Percentiles rank a stretch among this genome's conserved stretches.
Conservation (phyloP, 768 basidiomycete species). For the Phlegmacium glaucopus region DNA sequence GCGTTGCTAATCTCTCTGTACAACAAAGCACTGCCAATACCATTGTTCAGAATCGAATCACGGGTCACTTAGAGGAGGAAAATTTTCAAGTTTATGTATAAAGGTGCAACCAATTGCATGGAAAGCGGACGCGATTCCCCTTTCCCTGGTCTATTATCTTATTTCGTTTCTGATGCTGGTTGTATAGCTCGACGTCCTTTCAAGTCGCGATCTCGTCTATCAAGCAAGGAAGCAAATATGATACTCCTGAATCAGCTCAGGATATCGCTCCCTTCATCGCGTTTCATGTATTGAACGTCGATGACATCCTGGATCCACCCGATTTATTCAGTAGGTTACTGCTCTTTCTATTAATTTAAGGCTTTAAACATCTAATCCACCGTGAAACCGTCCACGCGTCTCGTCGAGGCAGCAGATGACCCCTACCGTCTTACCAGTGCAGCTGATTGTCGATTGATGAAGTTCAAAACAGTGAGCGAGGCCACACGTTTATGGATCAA, state of each 20-base stretch:
- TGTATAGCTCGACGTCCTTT: constrained; percentile 72
- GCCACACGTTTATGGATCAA: constrained; percentile 97
- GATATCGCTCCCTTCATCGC: constrained; percentile 88
- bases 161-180: neutral
- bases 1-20: neutral
- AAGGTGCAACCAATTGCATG: constrained; percentile 86
- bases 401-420: constrained; percentile 67
- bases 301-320: constrained; percentile 82
- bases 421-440: constrained; percentile 77
- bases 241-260: constrained; percentile 75
- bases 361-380: constrained; percentile 4
- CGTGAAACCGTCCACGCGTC: constrained; percentile 76
- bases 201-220: constrained; percentile 85
- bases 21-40: constrained; percentile 93
- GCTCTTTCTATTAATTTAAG: neutral
- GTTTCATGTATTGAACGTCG: constrained; percentile 81
- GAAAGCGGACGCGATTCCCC: constrained; percentile 78
- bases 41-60: constrained; percentile 91
- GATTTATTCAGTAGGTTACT: constrained; percentile 70
- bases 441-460: constrained; percentile 97
- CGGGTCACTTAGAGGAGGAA: constrained; percentile 93
- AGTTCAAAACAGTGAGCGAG: constrained; percentile 80
- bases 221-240: constrained; percentile 94
- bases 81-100: constrained; percentile 98
- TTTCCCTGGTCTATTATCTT: neutral